phyloP scores from a whole-genome alignment of 129 eudicot genomes.

The Escallonia herrerae region DNA sequence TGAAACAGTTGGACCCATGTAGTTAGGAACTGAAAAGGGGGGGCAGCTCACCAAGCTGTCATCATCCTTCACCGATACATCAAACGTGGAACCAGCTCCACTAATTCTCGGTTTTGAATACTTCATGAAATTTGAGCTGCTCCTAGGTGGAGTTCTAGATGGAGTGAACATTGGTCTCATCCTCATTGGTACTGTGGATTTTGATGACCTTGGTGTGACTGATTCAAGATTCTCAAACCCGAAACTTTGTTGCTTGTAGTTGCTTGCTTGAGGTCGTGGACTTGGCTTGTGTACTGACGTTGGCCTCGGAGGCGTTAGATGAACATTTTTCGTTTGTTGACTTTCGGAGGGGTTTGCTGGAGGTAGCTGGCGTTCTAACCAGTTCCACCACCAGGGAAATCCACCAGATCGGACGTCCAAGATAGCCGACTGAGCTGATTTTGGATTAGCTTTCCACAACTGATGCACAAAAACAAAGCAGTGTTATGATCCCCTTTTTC shows the following conservation, averaged over 20 bases:
- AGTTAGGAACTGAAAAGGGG: constrained; percentile 85
- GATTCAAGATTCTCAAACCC: constrained; percentile 28
- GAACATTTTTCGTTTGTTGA: constrained; percentile 13
- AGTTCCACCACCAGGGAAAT: constrained; percentile 91
- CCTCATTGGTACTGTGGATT: constrained; percentile 25
- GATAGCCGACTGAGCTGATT: constrained; percentile 39
- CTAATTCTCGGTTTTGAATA: constrained; percentile 38
- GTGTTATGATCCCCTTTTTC: background rate
- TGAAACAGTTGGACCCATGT: constrained; percentile 86
- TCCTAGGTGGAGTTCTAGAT: constrained; percentile 34
- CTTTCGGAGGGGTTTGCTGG: constrained; percentile 16
- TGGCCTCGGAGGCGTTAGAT: constrained; percentile 36
- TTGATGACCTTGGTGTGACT: constrained; percentile 44
- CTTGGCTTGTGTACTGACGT: constrained; percentile 33
- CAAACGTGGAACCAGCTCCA: constrained; percentile 27
- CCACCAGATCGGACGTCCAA: constrained; percentile 54
- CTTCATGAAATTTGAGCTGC: constrained; percentile 34
- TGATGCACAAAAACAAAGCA: constrained; percentile 4
- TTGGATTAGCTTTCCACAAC: constrained; percentile 73
- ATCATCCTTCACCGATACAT: constrained; percentile 51
- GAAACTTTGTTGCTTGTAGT: constrained; percentile 8
- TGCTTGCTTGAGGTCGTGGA: constrained; percentile 18
- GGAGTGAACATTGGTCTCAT: constrained; percentile 28
- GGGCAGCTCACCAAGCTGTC: constrained; percentile 97
- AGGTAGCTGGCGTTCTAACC: constrained; percentile 38